These are phyloP conservation scores for Leccinum subgranulosum DNA, from an alignment of 768 basidiomycete species.

Conservation along the genomic window DNA sequence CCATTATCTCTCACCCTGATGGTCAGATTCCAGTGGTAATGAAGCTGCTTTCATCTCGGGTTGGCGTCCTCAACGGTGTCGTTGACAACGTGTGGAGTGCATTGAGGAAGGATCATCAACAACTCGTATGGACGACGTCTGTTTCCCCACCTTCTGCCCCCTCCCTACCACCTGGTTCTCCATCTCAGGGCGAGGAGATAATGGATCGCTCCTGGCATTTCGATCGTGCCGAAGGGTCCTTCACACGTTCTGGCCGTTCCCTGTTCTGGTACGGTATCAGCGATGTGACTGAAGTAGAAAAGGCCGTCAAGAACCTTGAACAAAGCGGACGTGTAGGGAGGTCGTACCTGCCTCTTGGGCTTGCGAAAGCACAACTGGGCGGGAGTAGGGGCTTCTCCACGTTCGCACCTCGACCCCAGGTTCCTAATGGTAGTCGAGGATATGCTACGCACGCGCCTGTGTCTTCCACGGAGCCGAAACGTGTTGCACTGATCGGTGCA, in stretches of 20 bases:
- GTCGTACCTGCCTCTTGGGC: constrained; percentile 68
- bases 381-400: constrained; percentile 22
- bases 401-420: constrained; percentile 19
- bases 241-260: constrained; percentile 89
- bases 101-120: constrained; percentile 92
- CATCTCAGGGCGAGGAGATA: constrained; percentile 68
- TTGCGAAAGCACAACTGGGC: constrained; percentile 16
- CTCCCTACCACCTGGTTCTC: not conserved
- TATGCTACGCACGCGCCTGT: constrained; percentile 65
- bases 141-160: constrained; percentile 33
- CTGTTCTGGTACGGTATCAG: constrained; percentile 98
- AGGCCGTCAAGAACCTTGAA: constrained; percentile 71
- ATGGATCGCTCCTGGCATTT: constrained; percentile 95
- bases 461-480: constrained; percentile 66
- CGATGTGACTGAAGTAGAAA: constrained; percentile 90
- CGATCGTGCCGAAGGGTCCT: constrained; percentile 96
- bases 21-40: constrained; percentile 90
- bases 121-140: constrained; percentile 97
- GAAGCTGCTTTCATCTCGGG: constrained; percentile 85
- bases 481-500: constrained; percentile 92
- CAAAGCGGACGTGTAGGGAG: constrained; percentile 81
- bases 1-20: constrained; percentile 88
- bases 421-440: constrained; percentile 59
- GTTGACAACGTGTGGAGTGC: constrained; percentile 96
- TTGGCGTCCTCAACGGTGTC: constrained; percentile 89